Conservation (phyloP, 768 basidiomycete species). For the Mycena vitilis region DNA sequence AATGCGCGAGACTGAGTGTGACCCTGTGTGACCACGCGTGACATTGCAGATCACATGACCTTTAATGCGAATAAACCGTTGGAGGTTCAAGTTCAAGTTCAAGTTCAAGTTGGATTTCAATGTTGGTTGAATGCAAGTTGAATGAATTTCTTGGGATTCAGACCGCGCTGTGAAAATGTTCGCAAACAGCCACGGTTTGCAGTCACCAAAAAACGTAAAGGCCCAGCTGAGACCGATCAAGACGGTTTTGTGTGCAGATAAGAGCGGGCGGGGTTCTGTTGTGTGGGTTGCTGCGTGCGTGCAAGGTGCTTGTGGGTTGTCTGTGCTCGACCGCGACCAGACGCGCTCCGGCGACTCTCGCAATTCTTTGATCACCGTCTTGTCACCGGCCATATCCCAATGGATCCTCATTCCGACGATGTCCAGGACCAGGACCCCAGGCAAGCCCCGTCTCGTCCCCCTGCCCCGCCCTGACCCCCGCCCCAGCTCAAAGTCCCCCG, state of each 20-base stretch:
- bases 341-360: slow-evolving; percentile 28
- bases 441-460: slow-evolving; percentile 22
- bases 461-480: slow-evolving; percentile 2
- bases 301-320: not conserved
- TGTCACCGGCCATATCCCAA: slow-evolving; percentile 26
- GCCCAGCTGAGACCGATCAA: slow-evolving; percentile 13
- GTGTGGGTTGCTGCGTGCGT: not conserved
- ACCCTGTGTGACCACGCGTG: not conserved
- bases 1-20: no score
- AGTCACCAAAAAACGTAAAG: no score
- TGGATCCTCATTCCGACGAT: slow-evolving; percentile 28
- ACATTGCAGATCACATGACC: no score
- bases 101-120: no score
- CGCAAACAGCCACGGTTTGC: no score
- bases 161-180: no score
- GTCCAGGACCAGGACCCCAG: slow-evolving; percentile 25
- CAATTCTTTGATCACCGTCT: slow-evolving; percentile 32
- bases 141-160: no score
- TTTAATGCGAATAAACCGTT: no score
- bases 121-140: no score
- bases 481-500: slow-evolving; percentile 57
- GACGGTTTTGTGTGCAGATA: slow-evolving; percentile 20
- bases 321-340: not conserved
- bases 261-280: slow-evolving; percentile 4
- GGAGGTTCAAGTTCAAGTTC: no score